Evolutionary conservation across 768 basidiomycete species (phyloP).

Genomic region (Hemileccinum impolitum): DNA sequence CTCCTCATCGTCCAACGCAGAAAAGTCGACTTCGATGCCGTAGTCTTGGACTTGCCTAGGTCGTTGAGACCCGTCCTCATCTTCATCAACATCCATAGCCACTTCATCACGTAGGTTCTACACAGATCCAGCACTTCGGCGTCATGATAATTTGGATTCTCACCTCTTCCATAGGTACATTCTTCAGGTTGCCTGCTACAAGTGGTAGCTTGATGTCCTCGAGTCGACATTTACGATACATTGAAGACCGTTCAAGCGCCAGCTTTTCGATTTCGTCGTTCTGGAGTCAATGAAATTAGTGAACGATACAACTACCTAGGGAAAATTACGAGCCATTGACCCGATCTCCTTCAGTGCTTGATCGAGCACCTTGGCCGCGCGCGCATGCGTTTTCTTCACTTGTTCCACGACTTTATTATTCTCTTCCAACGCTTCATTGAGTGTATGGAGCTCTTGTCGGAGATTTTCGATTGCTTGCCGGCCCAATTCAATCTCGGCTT

Average conservation of each 20-base stretch:
- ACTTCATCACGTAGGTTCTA: constrained; percentile 82
- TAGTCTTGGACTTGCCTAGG: constrained; percentile 73
- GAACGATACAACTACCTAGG: constrained; percentile 20
- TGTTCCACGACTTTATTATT: constrained; percentile 72
- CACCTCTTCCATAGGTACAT: constrained; percentile 96
- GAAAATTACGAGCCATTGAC: constrained; percentile 49
- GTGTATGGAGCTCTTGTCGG: constrained; percentile 55
- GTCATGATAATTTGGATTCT: constrained; percentile 5
- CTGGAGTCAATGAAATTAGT: constrained; percentile 30
- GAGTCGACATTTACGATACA: constrained; percentile 89
- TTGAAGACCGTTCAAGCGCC: constrained; percentile 76
- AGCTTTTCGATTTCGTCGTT: constrained; percentile 91
- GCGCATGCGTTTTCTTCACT: constrained; percentile 65
- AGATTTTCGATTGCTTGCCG: constrained; percentile 54
- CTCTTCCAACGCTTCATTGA: constrained; percentile 68
- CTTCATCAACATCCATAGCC: constrained; percentile 90
- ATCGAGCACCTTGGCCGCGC: constrained; percentile 75
- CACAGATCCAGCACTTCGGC: constrained; percentile 6
- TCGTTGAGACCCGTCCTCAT: constrained; percentile 76
- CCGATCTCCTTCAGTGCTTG: constrained; percentile 90
- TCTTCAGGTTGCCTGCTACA: constrained; percentile 66
- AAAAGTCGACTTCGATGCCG: constrained; percentile 89
- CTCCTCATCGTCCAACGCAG: constrained; percentile 68
- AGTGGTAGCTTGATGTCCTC: constrained; percentile 90
- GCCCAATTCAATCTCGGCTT: constrained; percentile 57